Percentiles rank a stretch among this genome's conserved stretches.
phyloP scores from a whole-genome alignment of 108 stramenopile species.

The Nitzschia palea region DNA sequence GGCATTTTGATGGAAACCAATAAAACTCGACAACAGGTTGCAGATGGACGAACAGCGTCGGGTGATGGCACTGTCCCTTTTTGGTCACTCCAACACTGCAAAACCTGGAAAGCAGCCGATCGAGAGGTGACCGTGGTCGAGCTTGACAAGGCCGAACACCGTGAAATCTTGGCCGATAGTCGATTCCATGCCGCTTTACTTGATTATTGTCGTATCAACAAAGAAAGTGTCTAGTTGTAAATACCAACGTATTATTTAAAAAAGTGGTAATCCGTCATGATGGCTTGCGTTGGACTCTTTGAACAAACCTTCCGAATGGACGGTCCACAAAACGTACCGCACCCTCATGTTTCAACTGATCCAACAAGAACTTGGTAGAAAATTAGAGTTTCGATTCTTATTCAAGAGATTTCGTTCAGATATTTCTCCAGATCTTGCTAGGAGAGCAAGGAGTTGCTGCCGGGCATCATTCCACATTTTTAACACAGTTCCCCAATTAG shows the following conservation, averaged over 20 bases:
- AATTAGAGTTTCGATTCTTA: slow-evolving; percentile 24
- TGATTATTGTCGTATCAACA: slow-evolving; percentile 12
- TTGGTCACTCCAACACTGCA: slow-evolving; percentile 49
- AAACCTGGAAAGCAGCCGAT: slow-evolving; percentile 36
- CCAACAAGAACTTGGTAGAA: slow-evolving; percentile 29
- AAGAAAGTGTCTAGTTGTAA: no score
- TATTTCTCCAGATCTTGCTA: slow-evolving; percentile 21
- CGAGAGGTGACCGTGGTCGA: slow-evolving; percentile 33
- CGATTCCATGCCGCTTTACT: slow-evolving; percentile 49
- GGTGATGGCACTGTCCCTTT: slow-evolving; percentile 64
- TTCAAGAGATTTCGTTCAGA: slow-evolving; percentile 19
- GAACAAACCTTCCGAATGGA: slow-evolving; percentile 36
- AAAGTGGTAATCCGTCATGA: no score
- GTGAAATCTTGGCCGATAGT: slow-evolving; percentile 30
- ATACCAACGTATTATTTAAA: no score
- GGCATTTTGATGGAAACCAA: slow-evolving; percentile 58
- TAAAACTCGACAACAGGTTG: slow-evolving; percentile 32
- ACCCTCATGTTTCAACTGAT: slow-evolving; percentile 17
- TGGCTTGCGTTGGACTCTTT: no score
- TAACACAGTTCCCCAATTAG: slow-evolving; percentile 29
- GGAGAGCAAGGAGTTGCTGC: slow-evolving; percentile 8
- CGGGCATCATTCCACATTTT: slow-evolving; percentile 30
- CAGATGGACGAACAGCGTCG: slow-evolving; percentile 10
- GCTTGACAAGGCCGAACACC: slow-evolving; percentile 28
- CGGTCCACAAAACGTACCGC: slow-evolving; percentile 15